These are phyloP conservation scores for Spathaspora sp. DNA, from an alignment of 805 yeast genomes.

Conservation along the genomic window DNA sequence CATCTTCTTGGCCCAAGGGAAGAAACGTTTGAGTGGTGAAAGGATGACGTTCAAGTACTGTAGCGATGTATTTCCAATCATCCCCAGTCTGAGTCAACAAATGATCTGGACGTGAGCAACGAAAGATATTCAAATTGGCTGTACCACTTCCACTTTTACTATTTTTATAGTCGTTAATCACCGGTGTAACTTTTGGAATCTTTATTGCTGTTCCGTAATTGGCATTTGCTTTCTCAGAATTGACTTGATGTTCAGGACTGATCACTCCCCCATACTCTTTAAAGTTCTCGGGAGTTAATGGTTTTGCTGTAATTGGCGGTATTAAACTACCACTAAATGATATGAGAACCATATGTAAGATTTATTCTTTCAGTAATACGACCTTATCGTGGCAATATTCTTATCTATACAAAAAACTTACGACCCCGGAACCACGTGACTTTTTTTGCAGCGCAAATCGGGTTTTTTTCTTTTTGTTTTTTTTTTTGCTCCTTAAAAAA, in stretches of 20 bases:
- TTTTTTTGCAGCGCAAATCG: not conserved
- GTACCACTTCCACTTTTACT: constrained; percentile 51
- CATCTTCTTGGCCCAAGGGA: constrained; percentile 72
- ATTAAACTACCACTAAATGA: constrained; percentile 19
- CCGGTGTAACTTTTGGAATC: constrained; percentile 67
- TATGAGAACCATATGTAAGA: constrained; percentile 35
- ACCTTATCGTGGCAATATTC: not conserved
- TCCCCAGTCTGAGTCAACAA: constrained; percentile 30
- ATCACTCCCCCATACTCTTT: constrained; percentile 71
- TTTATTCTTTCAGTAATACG: not conserved
- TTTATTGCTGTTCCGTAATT: constrained; percentile 94
- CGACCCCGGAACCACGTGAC: not conserved
- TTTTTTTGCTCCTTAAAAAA: not conserved
- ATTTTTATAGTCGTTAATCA: constrained; percentile 46
- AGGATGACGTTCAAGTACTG: constrained; percentile 88
- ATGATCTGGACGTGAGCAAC: constrained; percentile 76
- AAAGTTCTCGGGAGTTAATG: constrained; percentile 64
- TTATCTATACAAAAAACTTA: not conserved
- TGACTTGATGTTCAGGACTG: constrained; percentile 71
- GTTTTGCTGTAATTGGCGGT: constrained; percentile 42
- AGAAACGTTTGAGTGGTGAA: constrained; percentile 82
- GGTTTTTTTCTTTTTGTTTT: not conserved
- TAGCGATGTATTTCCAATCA: constrained; percentile 28
- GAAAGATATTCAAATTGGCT: constrained; percentile 78
- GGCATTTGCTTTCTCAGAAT: constrained; percentile 39